Conservation (phyloP, 169 alveolate genomes). For the Cryptosporidium muris region DNA sequence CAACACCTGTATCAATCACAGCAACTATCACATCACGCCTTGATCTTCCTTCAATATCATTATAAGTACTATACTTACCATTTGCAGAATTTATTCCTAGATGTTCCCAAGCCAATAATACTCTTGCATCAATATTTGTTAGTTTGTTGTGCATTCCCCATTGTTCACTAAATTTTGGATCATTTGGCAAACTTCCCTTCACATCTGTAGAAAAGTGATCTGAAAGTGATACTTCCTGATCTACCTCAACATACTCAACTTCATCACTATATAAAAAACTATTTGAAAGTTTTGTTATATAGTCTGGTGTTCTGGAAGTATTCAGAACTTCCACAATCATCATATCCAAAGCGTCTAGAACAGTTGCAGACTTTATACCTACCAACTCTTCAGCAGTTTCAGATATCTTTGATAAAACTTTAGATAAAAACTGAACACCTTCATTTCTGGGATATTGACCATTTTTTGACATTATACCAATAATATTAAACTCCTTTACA, state of each 20-base stretch:
- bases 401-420: constrained; percentile 54
- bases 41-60: constrained; percentile 66
- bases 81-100: constrained; percentile 35
- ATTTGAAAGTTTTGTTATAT: constrained; percentile 46
- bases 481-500: constrained; percentile 43
- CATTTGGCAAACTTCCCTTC: constrained; percentile 22
- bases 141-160: constrained; percentile 59
- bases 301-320: constrained; percentile 53
- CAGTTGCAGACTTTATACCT: constrained; percentile 65
- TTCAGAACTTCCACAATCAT: constrained; percentile 69
- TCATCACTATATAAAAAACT: constrained; percentile 54
- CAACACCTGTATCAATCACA: constrained; percentile 88
- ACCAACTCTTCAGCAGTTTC: constrained; percentile 66
- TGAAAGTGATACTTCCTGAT: constrained; percentile 57
- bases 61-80: not conserved
- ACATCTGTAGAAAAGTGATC: constrained; percentile 1
- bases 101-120: constrained; percentile 65
- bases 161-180: constrained; percentile 48
- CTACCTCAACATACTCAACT: constrained; percentile 65
- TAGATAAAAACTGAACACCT: constrained; percentile 36
- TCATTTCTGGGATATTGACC: constrained; percentile 63
- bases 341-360: constrained; percentile 62
- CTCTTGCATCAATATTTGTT: constrained; percentile 68
- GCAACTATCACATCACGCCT: constrained; percentile 77
- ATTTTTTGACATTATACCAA: constrained; percentile 67